These are phyloP conservation scores for Fusarium udum DNA, from an alignment of 2,329 filamentous ascomycete species.

Conservation along the genomic window DNA sequence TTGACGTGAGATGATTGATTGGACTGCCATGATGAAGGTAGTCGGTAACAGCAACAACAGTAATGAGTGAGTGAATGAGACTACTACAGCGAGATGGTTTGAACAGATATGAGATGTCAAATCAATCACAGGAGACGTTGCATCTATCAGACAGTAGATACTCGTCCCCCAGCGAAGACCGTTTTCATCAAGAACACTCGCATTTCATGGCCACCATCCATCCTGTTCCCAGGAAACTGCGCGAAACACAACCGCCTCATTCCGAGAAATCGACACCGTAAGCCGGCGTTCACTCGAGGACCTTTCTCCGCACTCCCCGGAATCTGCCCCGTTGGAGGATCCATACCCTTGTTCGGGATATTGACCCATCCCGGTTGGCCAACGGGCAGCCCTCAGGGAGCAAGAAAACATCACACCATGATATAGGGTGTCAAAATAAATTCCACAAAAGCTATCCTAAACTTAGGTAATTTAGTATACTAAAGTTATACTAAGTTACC, in stretches of 20 bases:
- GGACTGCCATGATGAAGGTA: slow-evolving; percentile 1
- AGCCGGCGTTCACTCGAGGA: background rate
- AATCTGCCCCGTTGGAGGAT: background rate
- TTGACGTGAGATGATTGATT: background rate
- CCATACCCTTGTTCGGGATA: background rate
- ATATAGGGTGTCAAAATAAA: no score
- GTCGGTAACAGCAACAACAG: rapidly evolving
- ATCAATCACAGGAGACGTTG: background rate
- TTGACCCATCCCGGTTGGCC: background rate
- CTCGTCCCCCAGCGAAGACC: background rate
- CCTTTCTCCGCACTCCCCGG: background rate
- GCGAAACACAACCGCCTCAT: rapidly evolving
- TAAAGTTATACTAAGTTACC: no score
- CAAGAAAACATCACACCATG: no score
- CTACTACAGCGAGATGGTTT: background rate
- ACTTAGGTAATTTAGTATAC: no score
- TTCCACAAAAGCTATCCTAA: no score
- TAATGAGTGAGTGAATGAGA: background rate
- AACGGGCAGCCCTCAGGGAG: background rate
- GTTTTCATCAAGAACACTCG: background rate
- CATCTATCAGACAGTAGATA: background rate
- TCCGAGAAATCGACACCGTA: background rate
- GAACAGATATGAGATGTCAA: background rate
- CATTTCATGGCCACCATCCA: background rate
- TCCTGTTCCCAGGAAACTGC: background rate